Conservation (phyloP, 495 filamentous ascomycete genomes). For the Hyaloscypha finlandica region DNA sequence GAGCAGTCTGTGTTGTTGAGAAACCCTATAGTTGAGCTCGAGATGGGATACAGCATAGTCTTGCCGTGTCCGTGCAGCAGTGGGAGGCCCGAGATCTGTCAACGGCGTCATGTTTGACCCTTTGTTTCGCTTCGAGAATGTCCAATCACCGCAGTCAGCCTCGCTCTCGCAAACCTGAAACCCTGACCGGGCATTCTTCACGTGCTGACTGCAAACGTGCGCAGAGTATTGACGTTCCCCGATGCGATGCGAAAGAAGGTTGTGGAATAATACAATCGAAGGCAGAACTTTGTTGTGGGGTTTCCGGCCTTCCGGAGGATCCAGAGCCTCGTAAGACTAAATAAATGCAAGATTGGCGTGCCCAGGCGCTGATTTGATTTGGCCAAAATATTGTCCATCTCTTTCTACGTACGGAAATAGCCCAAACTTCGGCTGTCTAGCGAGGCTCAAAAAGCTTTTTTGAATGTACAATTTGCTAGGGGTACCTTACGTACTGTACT, state of each 20-base stretch:
- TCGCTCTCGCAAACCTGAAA: not conserved
- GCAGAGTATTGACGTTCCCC: not conserved
- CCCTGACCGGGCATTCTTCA: not conserved
- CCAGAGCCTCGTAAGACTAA: not conserved
- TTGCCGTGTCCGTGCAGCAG: not conserved
- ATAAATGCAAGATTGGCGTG: not conserved
- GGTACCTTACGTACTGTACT: not conserved
- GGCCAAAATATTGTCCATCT: not conserved
- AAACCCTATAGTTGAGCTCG: not conserved
- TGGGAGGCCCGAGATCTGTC: not conserved
- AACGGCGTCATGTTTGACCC: not conserved
- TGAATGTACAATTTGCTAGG: not conserved
- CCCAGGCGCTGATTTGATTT: not conserved
- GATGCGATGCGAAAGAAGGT: conserved; percentile 5
- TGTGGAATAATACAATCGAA: not conserved
- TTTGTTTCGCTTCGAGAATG: not conserved
- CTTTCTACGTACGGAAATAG: not conserved
- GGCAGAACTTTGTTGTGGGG: not conserved
- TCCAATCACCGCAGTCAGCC: not conserved
- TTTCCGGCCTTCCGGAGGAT: not conserved
- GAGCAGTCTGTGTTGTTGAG: not conserved
- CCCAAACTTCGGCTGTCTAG: not conserved
- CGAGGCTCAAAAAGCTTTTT: not conserved
- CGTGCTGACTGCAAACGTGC: not conserved
- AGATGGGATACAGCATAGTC: not conserved